phyloP scores from a whole-genome alignment of 2,329 filamentous ascomycete genomes.

The Xylariaceae sp. region DNA sequence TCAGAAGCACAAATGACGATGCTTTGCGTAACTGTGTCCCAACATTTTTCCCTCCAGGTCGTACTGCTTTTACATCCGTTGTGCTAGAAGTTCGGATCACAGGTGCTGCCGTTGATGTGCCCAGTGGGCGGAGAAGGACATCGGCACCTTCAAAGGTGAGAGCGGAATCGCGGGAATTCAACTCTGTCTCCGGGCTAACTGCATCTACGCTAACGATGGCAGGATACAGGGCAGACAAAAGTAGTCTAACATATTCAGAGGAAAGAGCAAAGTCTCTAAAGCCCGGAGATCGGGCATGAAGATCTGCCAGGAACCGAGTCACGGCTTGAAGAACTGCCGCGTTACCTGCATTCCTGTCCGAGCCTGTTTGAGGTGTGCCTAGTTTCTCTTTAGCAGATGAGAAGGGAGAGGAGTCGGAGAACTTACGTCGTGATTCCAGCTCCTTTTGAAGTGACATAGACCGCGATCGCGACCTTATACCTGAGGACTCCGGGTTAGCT shows the following conservation, averaged over 20 bases:
- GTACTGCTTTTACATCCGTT: slow-evolving; percentile 55
- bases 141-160: slow-evolving; percentile 87
- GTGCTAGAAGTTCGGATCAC: slow-evolving; percentile 75
- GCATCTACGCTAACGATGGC: slow-evolving; percentile 86
- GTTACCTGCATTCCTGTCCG: slow-evolving; percentile 61
- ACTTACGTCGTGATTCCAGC: slow-evolving; percentile 61
- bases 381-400: slow-evolving; percentile 12
- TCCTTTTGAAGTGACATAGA: slow-evolving; percentile 73
- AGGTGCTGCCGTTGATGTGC: slow-evolving; percentile 66
- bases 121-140: slow-evolving; percentile 78
- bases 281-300: slow-evolving; percentile 75
- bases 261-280: slow-evolving; percentile 84
- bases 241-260: slow-evolving; percentile 81
- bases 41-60: slow-evolving; percentile 45
- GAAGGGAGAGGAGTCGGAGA: not conserved
- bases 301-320: slow-evolving; percentile 77
- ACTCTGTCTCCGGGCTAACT: slow-evolving; percentile 81
- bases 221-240: slow-evolving; percentile 84
- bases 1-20: slow-evolving; percentile 91
- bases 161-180: slow-evolving; percentile 81
- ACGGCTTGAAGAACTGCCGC: slow-evolving; percentile 75
- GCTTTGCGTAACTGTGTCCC: slow-evolving; percentile 75
- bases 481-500: slow-evolving; percentile 36
- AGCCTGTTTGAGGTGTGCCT: slow-evolving; percentile 52
- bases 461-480: slow-evolving; percentile 54